These are phyloP conservation scores for Aspergillus cavernicola DNA, from an alignment of 495 filamentous ascomycete species.

Conservation along the genomic window DNA sequence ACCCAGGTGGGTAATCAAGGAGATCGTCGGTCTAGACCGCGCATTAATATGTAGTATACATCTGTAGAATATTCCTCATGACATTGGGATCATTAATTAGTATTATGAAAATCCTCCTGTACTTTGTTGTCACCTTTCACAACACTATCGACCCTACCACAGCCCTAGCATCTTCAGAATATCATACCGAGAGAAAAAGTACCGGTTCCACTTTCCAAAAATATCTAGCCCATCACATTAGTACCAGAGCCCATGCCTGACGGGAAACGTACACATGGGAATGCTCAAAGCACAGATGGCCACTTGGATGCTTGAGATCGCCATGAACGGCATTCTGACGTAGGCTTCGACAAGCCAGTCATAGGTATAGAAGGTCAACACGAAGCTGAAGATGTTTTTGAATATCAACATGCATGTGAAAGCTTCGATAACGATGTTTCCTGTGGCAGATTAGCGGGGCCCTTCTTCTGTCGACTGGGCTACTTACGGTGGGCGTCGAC, in stretches of 20 bases:
- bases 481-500: slow-evolving; percentile 86
- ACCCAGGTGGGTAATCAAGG: too few species aligned
- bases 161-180: slow-evolving; percentile 56
- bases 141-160: too few species aligned
- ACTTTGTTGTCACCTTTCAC: too few species aligned
- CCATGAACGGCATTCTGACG: slow-evolving; percentile 62
- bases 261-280: slow-evolving; percentile 67
- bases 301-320: slow-evolving; percentile 71
- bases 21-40: too few species aligned
- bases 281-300: slow-evolving; percentile 68
- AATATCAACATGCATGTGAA: slow-evolving; percentile 90
- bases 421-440: slow-evolving; percentile 80
- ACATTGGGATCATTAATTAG: too few species aligned
- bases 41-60: too few species aligned
- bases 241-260: too few species aligned
- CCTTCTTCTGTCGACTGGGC: background rate
- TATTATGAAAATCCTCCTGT: too few species aligned
- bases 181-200: slow-evolving; percentile 67
- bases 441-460: slow-evolving; percentile 33
- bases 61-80: too few species aligned
- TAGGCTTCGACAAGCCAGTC: slow-evolving; percentile 66
- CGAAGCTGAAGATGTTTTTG: slow-evolving; percentile 90
- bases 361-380: slow-evolving; percentile 75
- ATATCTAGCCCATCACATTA: slow-evolving; percentile 62
- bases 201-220: slow-evolving; percentile 73